Base-by-base conservation (phyloP, 1,139 yeast genomes). In the Citeromyces hawaiiensis region DNA sequence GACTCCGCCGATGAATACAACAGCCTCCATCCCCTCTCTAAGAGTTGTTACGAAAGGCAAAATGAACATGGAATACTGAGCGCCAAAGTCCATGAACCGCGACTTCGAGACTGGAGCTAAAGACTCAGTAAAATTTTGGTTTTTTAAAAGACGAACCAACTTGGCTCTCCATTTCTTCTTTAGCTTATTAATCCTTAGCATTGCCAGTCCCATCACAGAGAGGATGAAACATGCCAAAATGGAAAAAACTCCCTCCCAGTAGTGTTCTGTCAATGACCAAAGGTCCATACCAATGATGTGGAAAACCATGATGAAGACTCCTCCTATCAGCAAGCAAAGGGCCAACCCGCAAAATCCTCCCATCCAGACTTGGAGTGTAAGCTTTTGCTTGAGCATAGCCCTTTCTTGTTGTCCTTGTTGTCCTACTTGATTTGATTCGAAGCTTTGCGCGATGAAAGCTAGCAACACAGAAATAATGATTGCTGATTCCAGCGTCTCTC, bases 221-320 rank as follows among this genome's bases (percentile, higher is more conserved):
- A 87, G 87, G 63, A 87, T 79, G 8, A 79, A 51, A 21, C 93
- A 74, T 5, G 95, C 87, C 45, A 86, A 61, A 44, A 87, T 66
- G 49, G 93, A 83, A 57, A 87, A 87, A 8, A 79, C 61, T 37
- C 95, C 96, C 62, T 87, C 96, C 96, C 96, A 87, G 37, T 85
- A 58, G 51, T 93, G 73, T 56, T 87, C 96, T 1, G 96, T 75
- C 41, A 70, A 64, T 18, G 88, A 76, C 81, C 94, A 85, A 44
- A 83, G 71, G 60, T 87, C 91, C 44, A 73, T 74, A 30, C 93
- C 88, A 40, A 83, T 64, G 40, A 79, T 60, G 55, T 85, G 83
- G 63, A 87, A 87, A 33, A 82, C 73, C 44, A 74, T 68, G 39
- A 87, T 76, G 58, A 87, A 83, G 19, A 77, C 68, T 31, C 78